Base-by-base conservation (phyloP, 1,284 basidiomycete genomes). In the Cryptococcus sp. region DNA sequence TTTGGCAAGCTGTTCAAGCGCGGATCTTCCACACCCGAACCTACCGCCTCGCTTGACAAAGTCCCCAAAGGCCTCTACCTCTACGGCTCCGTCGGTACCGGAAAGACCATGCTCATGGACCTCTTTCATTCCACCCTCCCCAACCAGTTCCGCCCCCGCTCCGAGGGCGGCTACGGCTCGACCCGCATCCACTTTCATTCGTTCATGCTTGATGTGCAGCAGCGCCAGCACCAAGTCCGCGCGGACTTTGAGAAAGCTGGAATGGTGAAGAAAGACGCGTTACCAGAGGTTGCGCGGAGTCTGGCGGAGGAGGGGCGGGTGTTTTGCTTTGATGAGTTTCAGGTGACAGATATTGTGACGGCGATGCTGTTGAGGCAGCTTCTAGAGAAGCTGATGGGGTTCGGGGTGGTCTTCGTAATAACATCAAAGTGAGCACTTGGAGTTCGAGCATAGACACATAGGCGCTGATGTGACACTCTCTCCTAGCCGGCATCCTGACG, bases 161-260 rank as follows among this genome's bases (percentile, higher is more conserved):
- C 57, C n/a, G 52, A 58, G 18, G 64, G 63, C 5, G 63, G 67
- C 50, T 74, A 70, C 56, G 72, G 72, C 58, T 91, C 91, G 71
- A 87, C 88, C 40, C 83, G 95, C 38, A 90, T 97, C 18, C 95
- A 98, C 77, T 98, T 98, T 72, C 92, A 96, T 71, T 88, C 90
- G 0, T 98, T 99, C 80, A 98, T 99, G 96, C 87, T 98, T 62
- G 95, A 98, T 70, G 93, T 97, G 23, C 91, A 98, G 74, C 95
- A 95, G 72, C 86, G 93, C 11, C 72, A 74, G 53, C 74, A 76
- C 54, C 59, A 59, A 36, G 80, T 95, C 5, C 93, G 96, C 67
- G 85, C 85, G 2, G 84, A 62, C 46, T 76, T 73, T 53, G 65
- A 57, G 28, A 61, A 54, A 23, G 81, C 53, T 81, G 84, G 62